Conservation (phyloP, 164 flowering plant genomes). For the Berberis thunbergii region DNA sequence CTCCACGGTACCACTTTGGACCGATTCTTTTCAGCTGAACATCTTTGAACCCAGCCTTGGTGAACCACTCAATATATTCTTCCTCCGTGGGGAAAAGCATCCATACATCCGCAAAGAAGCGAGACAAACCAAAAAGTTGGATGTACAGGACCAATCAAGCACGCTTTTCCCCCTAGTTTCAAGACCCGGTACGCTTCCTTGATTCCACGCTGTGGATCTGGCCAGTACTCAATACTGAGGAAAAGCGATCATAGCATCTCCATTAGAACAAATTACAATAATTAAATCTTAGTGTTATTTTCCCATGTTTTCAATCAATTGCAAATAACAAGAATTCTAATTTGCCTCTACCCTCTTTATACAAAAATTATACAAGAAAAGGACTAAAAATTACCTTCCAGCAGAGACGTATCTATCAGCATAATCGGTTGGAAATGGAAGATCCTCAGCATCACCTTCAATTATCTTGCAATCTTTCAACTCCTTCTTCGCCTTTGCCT, state of each 20-base stretch:
- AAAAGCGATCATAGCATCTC: slow-evolving; percentile 4
- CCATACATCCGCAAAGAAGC: slow-evolving; percentile 90
- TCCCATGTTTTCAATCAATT: neutral
- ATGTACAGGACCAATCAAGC: slow-evolving; percentile 78
- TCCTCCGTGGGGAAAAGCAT: slow-evolving; percentile 93
- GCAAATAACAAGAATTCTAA: neutral
- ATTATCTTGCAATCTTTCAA: slow-evolving; percentile 56
- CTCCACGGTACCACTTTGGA: slow-evolving; percentile 92
- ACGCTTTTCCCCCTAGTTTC: slow-evolving; percentile 74
- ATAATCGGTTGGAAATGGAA: slow-evolving; percentile 57
- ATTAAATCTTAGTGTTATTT: neutral
- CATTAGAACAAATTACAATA: neutral
- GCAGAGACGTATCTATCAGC: slow-evolving; percentile 69
- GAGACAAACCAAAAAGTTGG: slow-evolving; percentile 85
- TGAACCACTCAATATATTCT: slow-evolving; percentile 87
- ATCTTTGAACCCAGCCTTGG: slow-evolving; percentile 75
- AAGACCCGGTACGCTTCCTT: slow-evolving; percentile 86
- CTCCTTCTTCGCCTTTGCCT: slow-evolving; percentile 58
- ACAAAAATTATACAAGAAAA: neutral
- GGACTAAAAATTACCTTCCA: slow-evolving; percentile 36
- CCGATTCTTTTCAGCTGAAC: slow-evolving; percentile 73
- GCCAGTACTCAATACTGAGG: slow-evolving; percentile 89
- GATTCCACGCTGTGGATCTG: slow-evolving; percentile 89
- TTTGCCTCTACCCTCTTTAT: too few species aligned
- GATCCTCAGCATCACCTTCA: slow-evolving; percentile 72